phyloP scores from a whole-genome alignment of 2,329 filamentous ascomycete species.

The Leptodontidium sp. region DNA sequence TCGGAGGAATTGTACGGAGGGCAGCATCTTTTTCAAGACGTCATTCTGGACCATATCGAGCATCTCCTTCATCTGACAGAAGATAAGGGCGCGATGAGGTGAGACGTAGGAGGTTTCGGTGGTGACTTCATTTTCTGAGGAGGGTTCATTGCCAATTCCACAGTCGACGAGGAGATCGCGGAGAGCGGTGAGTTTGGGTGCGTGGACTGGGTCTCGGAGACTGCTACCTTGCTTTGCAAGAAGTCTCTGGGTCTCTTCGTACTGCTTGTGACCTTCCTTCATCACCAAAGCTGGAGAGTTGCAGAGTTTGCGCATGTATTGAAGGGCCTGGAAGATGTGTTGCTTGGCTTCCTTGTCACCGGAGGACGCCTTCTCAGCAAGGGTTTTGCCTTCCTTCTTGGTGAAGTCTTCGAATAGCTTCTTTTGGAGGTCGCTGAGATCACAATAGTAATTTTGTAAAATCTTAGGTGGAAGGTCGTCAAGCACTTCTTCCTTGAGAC shows the following conservation, averaged over 20 bases:
- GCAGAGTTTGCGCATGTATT: slow-evolving; percentile 99
- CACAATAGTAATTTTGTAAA: slow-evolving; percentile 98
- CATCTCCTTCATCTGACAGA: slow-evolving; percentile 99
- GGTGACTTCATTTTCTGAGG: slow-evolving; percentile 60
- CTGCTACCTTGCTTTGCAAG: slow-evolving; percentile 81
- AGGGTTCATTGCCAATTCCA: slow-evolving; percentile 81
- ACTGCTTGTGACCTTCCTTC: slow-evolving; percentile 91
- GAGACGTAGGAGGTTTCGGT: slow-evolving; percentile 82
- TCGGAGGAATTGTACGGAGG: slow-evolving; percentile 90
- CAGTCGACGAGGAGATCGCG: slow-evolving; percentile 97
- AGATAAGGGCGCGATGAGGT: slow-evolving; percentile 93
- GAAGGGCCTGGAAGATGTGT: slow-evolving; percentile 98
- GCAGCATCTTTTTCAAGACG: slow-evolving; percentile 89
- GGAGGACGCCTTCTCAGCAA: slow-evolving; percentile 82
- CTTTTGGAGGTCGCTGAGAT: slow-evolving; percentile 92
- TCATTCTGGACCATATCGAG: slow-evolving; percentile 97
- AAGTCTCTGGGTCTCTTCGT: slow-evolving; percentile 84
- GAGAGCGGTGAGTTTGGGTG: slow-evolving; percentile 90
- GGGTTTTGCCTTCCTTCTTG: slow-evolving; percentile 89
- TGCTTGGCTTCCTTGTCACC: slow-evolving; percentile 94
- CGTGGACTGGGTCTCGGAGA: slow-evolving; percentile 85
- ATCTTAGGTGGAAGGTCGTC: slow-evolving; percentile 98
- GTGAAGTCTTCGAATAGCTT: slow-evolving; percentile 97
- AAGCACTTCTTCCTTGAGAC: slow-evolving; percentile 96
- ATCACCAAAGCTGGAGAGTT: slow-evolving; percentile 97